Conservation (phyloP, 2,329 filamentous ascomycete genomes). For the Diaporthe australafricana region DNA sequence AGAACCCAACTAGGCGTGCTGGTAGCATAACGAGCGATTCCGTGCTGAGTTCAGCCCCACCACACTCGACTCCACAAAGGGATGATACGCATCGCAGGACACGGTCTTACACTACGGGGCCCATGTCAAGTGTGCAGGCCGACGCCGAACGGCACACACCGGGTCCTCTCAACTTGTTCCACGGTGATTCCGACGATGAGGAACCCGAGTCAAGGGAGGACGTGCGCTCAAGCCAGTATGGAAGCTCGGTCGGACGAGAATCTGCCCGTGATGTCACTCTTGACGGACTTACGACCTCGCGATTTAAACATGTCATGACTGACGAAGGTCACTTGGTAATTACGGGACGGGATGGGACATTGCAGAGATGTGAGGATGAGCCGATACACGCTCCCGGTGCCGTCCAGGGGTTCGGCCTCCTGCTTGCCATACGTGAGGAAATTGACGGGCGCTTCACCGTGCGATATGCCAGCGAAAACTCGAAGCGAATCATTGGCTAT, state of each 20-base stretch:
- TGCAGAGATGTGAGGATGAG: slow-evolving; percentile 90
- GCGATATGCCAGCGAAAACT: slow-evolving; percentile 85
- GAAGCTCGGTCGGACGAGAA: slow-evolving; percentile 29
- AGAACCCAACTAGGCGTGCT: slow-evolving; percentile 38
- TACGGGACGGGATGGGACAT: slow-evolving; percentile 78
- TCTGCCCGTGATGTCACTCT: slow-evolving; percentile 18
- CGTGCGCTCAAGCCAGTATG: not conserved
- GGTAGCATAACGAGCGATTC: slow-evolving; percentile 38
- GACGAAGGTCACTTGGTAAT: slow-evolving; percentile 85
- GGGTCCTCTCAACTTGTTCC: slow-evolving; percentile 46
- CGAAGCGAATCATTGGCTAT: slow-evolving; percentile 79
- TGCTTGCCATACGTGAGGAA: slow-evolving; percentile 81
- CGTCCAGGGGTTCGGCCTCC: slow-evolving; percentile 81
- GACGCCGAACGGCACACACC: slow-evolving; percentile 55
- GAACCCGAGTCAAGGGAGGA: slow-evolving; percentile 41
- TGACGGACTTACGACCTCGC: slow-evolving; percentile 69
- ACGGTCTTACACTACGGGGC: slow-evolving; percentile 51
- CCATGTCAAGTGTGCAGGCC: slow-evolving; percentile 58
- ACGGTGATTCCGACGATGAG: slow-evolving; percentile 44
- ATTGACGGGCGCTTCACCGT: slow-evolving; percentile 75
- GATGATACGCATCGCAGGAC: slow-evolving; percentile 43
- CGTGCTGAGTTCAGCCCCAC: slow-evolving; percentile 21
- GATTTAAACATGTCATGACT: slow-evolving; percentile 83
- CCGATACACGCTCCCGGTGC: slow-evolving; percentile 90
- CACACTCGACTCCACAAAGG: slow-evolving; percentile 35